Base-by-base conservation (phyloP, 1,284 basidiomycete genomes). In the Leucoagaricus sp. region DNA sequence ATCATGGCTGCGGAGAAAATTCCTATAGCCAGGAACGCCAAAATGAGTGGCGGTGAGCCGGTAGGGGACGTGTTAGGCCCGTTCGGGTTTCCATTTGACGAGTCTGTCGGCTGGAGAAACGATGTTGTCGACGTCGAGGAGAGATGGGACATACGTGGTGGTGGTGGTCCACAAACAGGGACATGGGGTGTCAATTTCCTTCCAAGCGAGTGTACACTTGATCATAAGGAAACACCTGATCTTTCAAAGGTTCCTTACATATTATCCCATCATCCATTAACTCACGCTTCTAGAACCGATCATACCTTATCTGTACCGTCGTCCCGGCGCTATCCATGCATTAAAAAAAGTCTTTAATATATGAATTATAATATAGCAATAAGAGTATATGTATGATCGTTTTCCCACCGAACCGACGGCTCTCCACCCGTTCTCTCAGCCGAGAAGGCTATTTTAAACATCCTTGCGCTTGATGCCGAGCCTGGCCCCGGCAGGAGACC, bases 401-500 rank as follows among this genome's bases (percentile, higher is more conserved):
- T 12, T 44, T 47, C 21, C 21, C 29, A 25, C 19, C 13, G 28
- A 3, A 25, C 17, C 15, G 33, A 19, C n/a, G 1, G 12, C 40
- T 28, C 28, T 19, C 25, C 28, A 17, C 21, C 26, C 26, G 6
- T 29, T 15, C n/a, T 15, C 2, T 36, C 19, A 12, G 13, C 8
- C 8, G 25, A 12, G 31, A 33, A 19, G 13, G 12, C n/a, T 26
- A 38, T 29, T 45, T 38, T 50, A 53, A 29, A 59, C 33, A 47
- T 78, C 74, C 50, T 85, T 74, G 49, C 84, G 80, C 69, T 77
- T 84, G 65, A 91, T 80, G 33, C 89, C 88, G 49, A 91, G 84
- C 48, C 69, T 73, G 65, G 89, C 90, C 19, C 71, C 71, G 28
- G 87, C 61, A 93, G 71, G 75, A 93, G 93, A 1, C 91, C 91